Percentiles rank a stretch among this genome's conserved stretches.
These are phyloP conservation scores for Fusarium sp. DNA, from an alignment of 2,329 filamentous ascomycete genomes.

Conservation along the genomic window DNA sequence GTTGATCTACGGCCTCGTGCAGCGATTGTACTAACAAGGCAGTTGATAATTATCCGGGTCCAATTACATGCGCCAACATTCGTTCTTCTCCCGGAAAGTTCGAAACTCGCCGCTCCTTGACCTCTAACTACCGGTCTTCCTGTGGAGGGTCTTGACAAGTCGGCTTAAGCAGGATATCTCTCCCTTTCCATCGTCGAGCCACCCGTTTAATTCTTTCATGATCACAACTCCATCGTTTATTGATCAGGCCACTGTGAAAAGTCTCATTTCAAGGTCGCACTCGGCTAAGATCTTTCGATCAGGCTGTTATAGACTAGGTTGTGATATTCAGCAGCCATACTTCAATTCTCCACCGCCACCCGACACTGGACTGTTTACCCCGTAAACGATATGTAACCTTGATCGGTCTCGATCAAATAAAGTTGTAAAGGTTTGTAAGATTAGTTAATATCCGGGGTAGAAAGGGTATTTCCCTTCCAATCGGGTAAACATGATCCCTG, in stretches of 20 bases:
- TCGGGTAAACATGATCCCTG: neutral
- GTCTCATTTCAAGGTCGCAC: neutral
- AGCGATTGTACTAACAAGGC: neutral
- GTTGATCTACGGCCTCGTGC: neutral
- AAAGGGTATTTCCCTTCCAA: neutral
- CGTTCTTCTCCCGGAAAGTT: neutral
- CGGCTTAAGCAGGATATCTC: neutral
- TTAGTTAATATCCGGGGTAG: neutral
- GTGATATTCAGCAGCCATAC: neutral
- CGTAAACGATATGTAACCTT: neutral
- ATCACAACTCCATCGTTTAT: too few species aligned
- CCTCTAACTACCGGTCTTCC: rapidly evolving
- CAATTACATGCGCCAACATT: neutral
- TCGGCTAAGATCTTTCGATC: neutral
- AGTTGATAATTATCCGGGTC: neutral
- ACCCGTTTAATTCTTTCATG: too few species aligned
- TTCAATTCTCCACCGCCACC: neutral
- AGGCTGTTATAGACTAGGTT: neutral
- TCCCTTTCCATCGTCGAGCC: rapidly evolving
- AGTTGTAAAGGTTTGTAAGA: neutral
- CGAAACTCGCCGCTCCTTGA: rapidly evolving
- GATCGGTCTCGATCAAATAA: neutral
- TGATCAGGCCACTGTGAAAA: neutral
- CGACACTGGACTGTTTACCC: neutral
- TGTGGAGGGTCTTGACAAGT: rapidly evolving